These are phyloP conservation scores for Tremella fuciformis DNA, from an alignment of 768 basidiomycete genomes.

Conservation along the genomic window DNA sequence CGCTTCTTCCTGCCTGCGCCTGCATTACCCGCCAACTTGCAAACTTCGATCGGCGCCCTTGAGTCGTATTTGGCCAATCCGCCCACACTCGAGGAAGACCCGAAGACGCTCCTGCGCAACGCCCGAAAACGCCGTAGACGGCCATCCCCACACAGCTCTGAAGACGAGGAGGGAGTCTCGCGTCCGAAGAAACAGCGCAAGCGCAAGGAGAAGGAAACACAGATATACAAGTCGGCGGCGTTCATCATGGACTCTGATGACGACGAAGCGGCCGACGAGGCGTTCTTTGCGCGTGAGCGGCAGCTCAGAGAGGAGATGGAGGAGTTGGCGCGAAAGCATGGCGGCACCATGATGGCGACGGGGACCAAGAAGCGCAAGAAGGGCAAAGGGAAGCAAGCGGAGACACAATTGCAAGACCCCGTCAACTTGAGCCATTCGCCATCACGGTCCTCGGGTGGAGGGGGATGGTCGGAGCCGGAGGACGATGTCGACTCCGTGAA, in stretches of 20 bases:
- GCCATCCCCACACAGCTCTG: constrained; percentile 32
- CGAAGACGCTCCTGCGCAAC: constrained; percentile 65
- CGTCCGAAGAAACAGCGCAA: constrained; percentile 38
- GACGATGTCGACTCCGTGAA: too few species aligned
- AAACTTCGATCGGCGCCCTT: constrained; percentile 70
- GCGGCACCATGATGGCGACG: constrained; percentile 21
- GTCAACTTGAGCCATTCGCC: too few species aligned
- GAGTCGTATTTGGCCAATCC: constrained; percentile 78
- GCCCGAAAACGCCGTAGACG: constrained; percentile 56
- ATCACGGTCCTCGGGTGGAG: too few species aligned
- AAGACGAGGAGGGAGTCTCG: constrained; percentile 12
- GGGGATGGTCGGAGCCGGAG: too few species aligned
- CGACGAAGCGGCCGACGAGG: constrained; percentile 62
- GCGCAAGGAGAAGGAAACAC: constrained; percentile 63
- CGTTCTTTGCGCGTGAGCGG: constrained; percentile 73
- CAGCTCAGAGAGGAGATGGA: constrained; percentile 35
- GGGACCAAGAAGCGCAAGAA: constrained; percentile 22
- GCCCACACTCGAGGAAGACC: constrained; percentile 69
- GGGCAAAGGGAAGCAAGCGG: constrained; percentile 2
- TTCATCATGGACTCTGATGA: constrained; percentile 91
- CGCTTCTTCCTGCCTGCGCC: constrained; percentile 78
- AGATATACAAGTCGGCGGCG: constrained; percentile 79
- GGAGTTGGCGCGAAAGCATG: constrained; percentile 28
- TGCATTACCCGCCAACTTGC: constrained; percentile 66
- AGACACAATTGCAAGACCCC: too few species aligned